Evolutionary conservation across 352 stramenopile genomes (phyloP), one percentile per base, ranked within the genome.

Genomic region (Globisporangium lucens): DNA sequence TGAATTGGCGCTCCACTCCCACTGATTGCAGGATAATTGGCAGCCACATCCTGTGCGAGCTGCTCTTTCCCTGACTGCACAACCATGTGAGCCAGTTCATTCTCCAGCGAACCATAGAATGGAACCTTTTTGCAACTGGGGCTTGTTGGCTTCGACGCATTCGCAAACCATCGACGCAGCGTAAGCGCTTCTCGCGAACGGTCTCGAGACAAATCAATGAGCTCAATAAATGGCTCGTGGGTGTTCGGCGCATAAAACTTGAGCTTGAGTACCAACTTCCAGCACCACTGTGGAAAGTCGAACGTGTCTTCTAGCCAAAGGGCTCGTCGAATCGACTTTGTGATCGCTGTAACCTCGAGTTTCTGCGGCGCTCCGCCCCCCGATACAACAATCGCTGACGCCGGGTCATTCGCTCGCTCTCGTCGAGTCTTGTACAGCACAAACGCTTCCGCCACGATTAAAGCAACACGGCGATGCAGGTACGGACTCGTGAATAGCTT

Each of bases 211-310:
- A 96, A 71, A 65, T 93, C 76, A 27, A 96, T 90, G 1, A 94
- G 74, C 22, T 75, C 70, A 0, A 94, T 56, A 57, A 93, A 79
- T 6, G 88, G 86, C 35, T 90, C 72, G 29, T 91, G 82, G 0
- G 80, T 85, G 24, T 75, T 75, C 1, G 82, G 82, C 9, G 85
- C 91, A 65, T 96, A 92, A 72, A 96, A 94, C 17, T 82, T 78
- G 47, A 96, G 74, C 66, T 91, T 93, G 1, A 94, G 77, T 68
- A 96, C 89, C 2, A 94, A 56, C 61, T 82, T 87, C 88, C 88
- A 96, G 67, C 86, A 94, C 88, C 88, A 96, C 12, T 85, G 79
- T 27, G 89, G 76, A 56, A 96, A 94, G 67, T 96, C 83, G 10
- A 96, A 77, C 3, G 73, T 80, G 51, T 79, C 71, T 36, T 82